A percentile compares a stretch with the other conserved stretches of the same genome.
Conservation (phyloP, 106 monocot genomes). For the Triglochin maritima region DNA sequence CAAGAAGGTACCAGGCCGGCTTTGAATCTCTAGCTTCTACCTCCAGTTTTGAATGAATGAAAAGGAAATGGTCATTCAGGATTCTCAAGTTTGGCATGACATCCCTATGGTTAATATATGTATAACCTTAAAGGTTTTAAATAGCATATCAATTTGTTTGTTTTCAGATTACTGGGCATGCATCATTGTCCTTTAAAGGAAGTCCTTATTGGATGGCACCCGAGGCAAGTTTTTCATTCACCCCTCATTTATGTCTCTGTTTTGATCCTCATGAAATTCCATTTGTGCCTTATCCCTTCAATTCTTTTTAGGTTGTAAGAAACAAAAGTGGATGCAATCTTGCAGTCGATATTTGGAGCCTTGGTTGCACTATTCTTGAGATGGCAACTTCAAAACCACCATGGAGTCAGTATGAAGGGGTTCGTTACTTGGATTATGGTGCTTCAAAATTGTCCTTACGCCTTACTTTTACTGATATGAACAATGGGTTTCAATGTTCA, state of each 20-base stretch:
- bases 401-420: conserved; percentile 99
- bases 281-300: neutral
- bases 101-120: neutral
- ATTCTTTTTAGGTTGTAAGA: conserved; percentile 54
- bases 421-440: conserved; percentile 12
- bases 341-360: conserved; percentile 96
- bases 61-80: too few relatives aligned
- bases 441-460: neutral
- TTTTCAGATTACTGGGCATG: conserved; percentile 52
- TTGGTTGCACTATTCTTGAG: conserved; percentile 90
- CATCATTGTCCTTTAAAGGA: conserved; percentile 89
- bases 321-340: conserved; percentile 81
- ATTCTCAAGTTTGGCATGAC: neutral
- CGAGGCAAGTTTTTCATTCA: conserved; percentile 31
- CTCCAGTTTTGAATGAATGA: too few relatives aligned
- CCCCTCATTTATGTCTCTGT: too few relatives aligned
- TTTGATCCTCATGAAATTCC: too few relatives aligned
- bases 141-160: too few relatives aligned
- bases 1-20: too few relatives aligned
- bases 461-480: neutral
- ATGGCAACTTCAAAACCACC: conserved; percentile 99
- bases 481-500: neutral
- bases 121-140: too few relatives aligned
- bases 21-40: too few relatives aligned
- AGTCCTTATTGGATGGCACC: conserved; percentile 99